Percentiles rank a stretch among this genome's conserved stretches.
phyloP scores from a whole-genome alignment of 805 yeast species.

The Pichia ethanolica region DNA sequence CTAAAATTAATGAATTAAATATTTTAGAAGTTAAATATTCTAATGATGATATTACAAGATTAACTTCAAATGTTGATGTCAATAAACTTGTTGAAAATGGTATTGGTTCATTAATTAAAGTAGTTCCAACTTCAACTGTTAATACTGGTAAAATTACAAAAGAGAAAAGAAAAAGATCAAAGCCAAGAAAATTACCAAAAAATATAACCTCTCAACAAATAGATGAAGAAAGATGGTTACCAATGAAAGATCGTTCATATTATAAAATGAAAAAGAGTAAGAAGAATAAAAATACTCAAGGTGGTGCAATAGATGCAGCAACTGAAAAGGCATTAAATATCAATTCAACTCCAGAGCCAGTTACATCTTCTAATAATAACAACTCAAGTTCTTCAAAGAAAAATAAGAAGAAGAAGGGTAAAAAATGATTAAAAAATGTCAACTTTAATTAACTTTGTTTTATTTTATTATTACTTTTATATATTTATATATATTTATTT shows the following conservation, averaged over 20 bases:
- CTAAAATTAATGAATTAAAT: constrained; percentile 13
- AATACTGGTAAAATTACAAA: constrained; percentile 1
- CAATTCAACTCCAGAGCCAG: constrained; percentile 5
- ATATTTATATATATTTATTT: not conserved
- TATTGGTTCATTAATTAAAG: constrained; percentile 19
- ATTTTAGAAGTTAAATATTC: constrained; percentile 13
- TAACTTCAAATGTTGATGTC: constrained; percentile 27
- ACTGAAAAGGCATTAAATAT: constrained; percentile 33
- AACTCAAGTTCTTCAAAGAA: constrained; percentile 12
- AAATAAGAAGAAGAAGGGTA: constrained; percentile 26
- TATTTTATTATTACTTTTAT: not conserved
- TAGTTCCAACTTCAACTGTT: constrained; percentile 6
- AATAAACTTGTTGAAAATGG: constrained; percentile 25
- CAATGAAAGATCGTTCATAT: constrained; percentile 75
- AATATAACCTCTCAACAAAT: constrained; percentile 22
- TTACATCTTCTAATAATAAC: constrained; percentile 9
- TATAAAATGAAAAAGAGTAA: constrained; percentile 74
- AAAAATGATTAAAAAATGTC: constrained; percentile 10
- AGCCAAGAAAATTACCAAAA: constrained; percentile 24
- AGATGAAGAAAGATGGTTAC: constrained; percentile 86
- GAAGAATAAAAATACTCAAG: constrained; percentile 52
- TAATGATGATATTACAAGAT: constrained; percentile 17
- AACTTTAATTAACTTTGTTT: no score
- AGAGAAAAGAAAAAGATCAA: constrained; percentile 20
- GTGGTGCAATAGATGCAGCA: constrained; percentile 45